Evolutionary conservation across 139 green algal genomes (phyloP).

Genomic region (Chlamydomonas urium): DNA sequence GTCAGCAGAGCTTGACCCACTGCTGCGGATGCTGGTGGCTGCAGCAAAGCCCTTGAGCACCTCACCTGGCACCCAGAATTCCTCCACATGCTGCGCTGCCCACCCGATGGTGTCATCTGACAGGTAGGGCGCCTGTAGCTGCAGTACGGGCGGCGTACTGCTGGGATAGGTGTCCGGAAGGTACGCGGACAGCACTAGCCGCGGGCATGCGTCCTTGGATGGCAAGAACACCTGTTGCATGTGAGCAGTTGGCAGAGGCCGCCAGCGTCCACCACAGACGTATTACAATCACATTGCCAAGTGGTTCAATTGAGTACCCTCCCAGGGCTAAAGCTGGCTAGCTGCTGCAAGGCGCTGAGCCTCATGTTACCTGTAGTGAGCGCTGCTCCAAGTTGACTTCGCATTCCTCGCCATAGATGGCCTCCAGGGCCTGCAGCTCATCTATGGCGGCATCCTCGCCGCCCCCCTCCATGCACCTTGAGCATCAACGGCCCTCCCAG

Average conservation of each 20-base stretch:
- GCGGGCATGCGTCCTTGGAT: not conserved
- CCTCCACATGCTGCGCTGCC: not conserved
- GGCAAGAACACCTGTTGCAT: not conserved
- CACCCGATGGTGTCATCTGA: not conserved
- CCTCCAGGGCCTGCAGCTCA: constrained; percentile 37
- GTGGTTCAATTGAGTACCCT: too few relatives aligned
- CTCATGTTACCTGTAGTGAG: constrained; percentile 16
- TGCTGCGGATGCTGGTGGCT: too few relatives aligned
- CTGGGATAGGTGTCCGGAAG: not conserved
- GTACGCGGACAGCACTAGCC: not conserved
- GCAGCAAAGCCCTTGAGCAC: too few relatives aligned
- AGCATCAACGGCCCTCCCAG: too few relatives aligned
- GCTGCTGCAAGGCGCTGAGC: too few relatives aligned
- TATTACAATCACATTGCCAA: too few relatives aligned
- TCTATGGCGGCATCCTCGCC: not conserved
- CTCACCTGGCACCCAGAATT: not conserved
- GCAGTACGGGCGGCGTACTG: not conserved
- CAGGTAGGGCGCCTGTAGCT: not conserved
- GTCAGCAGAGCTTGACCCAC: too few relatives aligned
- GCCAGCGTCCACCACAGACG: too few relatives aligned
- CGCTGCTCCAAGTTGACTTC: constrained; percentile 10
- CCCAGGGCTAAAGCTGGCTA: too few relatives aligned
- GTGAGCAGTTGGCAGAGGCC: too few relatives aligned
- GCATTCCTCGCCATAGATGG: constrained; percentile 61
- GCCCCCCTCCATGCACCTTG: not conserved